A percentile compares a stretch with the other conserved stretches of the same genome.
These are phyloP conservation scores for Purshia tridentata DNA, from an alignment of 306 rosid genomes.

Conservation along the genomic window DNA sequence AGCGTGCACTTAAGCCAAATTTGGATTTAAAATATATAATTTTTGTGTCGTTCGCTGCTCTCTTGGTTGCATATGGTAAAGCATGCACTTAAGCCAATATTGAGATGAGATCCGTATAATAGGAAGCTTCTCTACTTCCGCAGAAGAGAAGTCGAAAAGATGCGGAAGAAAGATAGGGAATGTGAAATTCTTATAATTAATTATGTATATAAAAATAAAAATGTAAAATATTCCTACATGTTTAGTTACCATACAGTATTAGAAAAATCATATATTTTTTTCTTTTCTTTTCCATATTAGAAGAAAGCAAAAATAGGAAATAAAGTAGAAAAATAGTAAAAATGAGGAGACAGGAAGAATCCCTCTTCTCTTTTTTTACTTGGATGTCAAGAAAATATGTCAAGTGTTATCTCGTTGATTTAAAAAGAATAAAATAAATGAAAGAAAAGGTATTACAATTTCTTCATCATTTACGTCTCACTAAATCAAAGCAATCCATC, in stretches of 20 bases:
- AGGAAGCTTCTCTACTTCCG: too few relatives aligned
- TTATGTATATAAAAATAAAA: too few relatives aligned
- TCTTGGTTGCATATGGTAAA: background rate
- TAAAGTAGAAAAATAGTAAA: background rate
- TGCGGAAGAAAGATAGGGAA: too few relatives aligned
- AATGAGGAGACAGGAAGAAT: background rate
- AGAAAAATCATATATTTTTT: too few relatives aligned
- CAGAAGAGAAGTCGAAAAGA: too few relatives aligned
- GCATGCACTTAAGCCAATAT: background rate
- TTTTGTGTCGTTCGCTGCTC: background rate
- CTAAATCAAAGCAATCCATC: background rate
- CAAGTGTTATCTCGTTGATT: background rate
- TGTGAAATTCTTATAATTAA: background rate
- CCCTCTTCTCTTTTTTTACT: background rate
- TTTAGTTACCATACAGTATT: too few relatives aligned
- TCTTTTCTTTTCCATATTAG: background rate
- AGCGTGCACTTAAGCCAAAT: too few relatives aligned
- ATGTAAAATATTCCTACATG: too few relatives aligned
- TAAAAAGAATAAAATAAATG: background rate
- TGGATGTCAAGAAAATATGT: background rate
- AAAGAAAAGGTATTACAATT: background rate
- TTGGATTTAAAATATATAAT: background rate
- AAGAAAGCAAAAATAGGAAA: background rate
- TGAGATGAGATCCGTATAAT: background rate
- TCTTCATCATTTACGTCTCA: background rate